These are phyloP conservation scores for Pseudocercospora musae DNA, from an alignment of 2,329 filamentous ascomycete genomes.

Conservation along the genomic window DNA sequence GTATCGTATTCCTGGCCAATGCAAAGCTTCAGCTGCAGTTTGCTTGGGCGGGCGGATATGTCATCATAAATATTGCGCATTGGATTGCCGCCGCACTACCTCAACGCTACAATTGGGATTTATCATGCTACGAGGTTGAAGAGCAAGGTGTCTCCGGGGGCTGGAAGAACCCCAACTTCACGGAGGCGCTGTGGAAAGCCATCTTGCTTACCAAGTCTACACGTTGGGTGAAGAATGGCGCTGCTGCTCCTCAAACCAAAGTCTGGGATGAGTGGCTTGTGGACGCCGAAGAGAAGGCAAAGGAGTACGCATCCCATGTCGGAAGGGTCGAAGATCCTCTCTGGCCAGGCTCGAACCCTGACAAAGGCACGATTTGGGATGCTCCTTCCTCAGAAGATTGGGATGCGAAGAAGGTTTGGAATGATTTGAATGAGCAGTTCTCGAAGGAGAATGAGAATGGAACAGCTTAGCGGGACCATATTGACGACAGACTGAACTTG, in stretches of 20 bases:
- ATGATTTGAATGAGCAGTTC: slow-evolving; percentile 10
- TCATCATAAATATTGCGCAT: slow-evolving; percentile 49
- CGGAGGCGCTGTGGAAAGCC: slow-evolving; percentile 49
- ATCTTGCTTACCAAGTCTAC: slow-evolving; percentile 46
- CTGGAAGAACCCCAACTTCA: slow-evolving; percentile 41
- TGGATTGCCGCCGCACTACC: slow-evolving; percentile 52
- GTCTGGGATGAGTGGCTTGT: slow-evolving; percentile 29
- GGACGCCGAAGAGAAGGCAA: slow-evolving; percentile 18
- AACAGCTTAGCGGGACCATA: background rate
- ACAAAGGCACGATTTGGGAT: slow-evolving; percentile 12
- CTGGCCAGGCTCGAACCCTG: slow-evolving; percentile 4
- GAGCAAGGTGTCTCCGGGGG: slow-evolving; percentile 33
- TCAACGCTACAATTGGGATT: slow-evolving; percentile 48
- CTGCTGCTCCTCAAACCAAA: slow-evolving; percentile 22
- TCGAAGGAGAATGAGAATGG: background rate
- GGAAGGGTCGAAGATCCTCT: slow-evolving; percentile 1
- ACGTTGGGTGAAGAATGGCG: slow-evolving; percentile 40
- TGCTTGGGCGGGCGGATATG: slow-evolving; percentile 49
- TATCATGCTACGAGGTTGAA: slow-evolving; percentile 43
- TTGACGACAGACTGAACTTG: background rate
- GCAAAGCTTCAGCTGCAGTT: slow-evolving; percentile 48
- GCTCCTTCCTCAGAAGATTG: slow-evolving; percentile 12
- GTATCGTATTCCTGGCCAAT: slow-evolving; percentile 52
- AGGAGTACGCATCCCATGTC: background rate
- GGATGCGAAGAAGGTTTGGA: slow-evolving; percentile 23